Conservation (phyloP, 2,329 filamentous ascomycete species). For the Aphanocladium album region DNA sequence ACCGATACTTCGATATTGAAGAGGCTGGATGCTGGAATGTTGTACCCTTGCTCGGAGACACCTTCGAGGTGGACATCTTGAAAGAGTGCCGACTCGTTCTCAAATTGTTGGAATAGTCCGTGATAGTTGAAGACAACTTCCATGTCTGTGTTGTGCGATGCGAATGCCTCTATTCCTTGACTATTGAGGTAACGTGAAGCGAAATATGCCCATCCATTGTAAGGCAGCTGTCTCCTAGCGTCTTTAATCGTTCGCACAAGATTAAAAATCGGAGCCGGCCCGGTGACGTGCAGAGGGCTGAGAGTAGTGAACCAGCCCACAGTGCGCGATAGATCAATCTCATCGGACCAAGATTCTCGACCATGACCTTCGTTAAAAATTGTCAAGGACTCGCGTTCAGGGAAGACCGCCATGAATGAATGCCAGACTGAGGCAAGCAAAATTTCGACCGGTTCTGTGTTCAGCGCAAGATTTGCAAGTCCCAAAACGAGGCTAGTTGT, state of each 20-base stretch:
- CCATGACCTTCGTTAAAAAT: constrained; percentile 40
- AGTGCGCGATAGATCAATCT: constrained; percentile 32
- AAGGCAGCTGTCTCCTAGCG: constrained; percentile 26
- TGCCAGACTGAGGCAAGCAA: constrained; percentile 29
- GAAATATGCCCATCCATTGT: constrained; percentile 35
- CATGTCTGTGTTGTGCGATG: constrained; percentile 28
- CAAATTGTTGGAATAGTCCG: constrained; percentile 37
- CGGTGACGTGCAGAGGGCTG: constrained; percentile 26
- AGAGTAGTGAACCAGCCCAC: constrained; percentile 44
- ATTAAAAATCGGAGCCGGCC: neutral
- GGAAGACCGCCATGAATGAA: constrained; percentile 32
- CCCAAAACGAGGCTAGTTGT: constrained; percentile 18
- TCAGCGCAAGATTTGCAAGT: constrained; percentile 25
- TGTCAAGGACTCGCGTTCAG: constrained; percentile 26
- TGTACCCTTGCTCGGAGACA: neutral
- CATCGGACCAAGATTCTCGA: constrained; percentile 30
- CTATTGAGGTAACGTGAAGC: constrained; percentile 27
- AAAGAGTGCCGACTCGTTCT: constrained; percentile 25
- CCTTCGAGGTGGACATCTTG: neutral
- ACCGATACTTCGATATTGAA: neutral
- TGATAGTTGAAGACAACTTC: constrained; percentile 48
- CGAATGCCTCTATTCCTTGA: constrained; percentile 26
- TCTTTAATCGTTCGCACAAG: constrained; percentile 28
- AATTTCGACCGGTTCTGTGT: constrained; percentile 35
- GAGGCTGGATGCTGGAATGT: neutral